phyloP scores from a whole-genome alignment of 805 yeast species.

The Lachancea thermotolerans region DNA sequence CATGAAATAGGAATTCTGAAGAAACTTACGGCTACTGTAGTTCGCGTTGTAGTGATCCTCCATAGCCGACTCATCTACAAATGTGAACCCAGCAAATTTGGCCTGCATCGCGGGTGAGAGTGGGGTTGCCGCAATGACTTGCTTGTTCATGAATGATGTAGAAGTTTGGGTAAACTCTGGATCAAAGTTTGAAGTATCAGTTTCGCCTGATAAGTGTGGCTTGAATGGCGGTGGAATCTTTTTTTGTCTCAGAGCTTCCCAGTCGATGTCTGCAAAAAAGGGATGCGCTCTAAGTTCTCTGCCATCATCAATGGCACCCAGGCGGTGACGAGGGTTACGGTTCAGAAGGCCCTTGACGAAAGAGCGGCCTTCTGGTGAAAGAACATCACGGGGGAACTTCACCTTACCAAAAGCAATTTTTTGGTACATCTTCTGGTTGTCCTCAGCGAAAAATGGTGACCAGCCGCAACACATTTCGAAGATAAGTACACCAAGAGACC shows the following conservation, averaged over 20 bases:
- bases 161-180: slow-evolving; percentile 95
- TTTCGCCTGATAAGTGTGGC: slow-evolving; percentile 84
- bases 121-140: slow-evolving; percentile 51
- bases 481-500: slow-evolving; percentile 95
- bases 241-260: slow-evolving; percentile 72
- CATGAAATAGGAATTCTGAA: slow-evolving; percentile 35
- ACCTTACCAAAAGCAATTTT: slow-evolving; percentile 98
- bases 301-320: slow-evolving; percentile 89
- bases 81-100: slow-evolving; percentile 93
- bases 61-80: slow-evolving; percentile 87
- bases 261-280: slow-evolving; percentile 84
- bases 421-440: slow-evolving; percentile 97
- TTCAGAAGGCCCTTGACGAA: slow-evolving; percentile 93
- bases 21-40: slow-evolving; percentile 30
- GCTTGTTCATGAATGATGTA: slow-evolving; percentile 70
- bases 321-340: slow-evolving; percentile 91
- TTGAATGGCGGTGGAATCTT: slow-evolving; percentile 94
- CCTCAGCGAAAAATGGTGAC: slow-evolving; percentile 98
- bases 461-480: slow-evolving; percentile 99
- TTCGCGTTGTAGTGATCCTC: slow-evolving; percentile 65
- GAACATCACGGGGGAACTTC: slow-evolving; percentile 91
- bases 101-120: slow-evolving; percentile 93
- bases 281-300: slow-evolving; percentile 88
- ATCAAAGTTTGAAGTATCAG: slow-evolving; percentile 94
- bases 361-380: slow-evolving; percentile 87